Evolutionary conservation across 2,329 filamentous ascomycete species (phyloP), one percentile per base, ranked within the genome.

Genomic region (Fusarium nematophilum): DNA sequence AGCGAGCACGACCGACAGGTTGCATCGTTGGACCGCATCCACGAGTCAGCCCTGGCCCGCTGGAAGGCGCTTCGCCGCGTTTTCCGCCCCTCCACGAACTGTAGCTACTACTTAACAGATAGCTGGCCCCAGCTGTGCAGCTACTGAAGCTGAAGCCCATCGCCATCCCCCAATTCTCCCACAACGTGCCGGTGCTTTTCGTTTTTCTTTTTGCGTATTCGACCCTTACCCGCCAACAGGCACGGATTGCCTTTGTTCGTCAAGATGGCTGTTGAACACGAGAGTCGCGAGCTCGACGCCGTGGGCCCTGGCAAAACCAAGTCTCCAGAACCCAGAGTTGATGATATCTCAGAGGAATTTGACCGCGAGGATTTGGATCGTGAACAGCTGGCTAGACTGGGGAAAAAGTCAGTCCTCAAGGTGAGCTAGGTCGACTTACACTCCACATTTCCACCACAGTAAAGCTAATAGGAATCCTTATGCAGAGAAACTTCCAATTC

Each of bases 401-500:
- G 64, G 30, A 67, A 67, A 33, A 62, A 62, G 53, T 52, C 60
- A 3, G 62, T 66, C 15, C 62, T 67, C 40, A 67, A 62, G 62
- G 62, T 62, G 56, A 3, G 38, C 9, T 33, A 5, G 17, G 26
- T 18, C 11, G 17, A 30, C 14, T 15, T 3, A 13, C 27, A 36
- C 17, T 27, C 27, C n/a, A 2, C 27, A 9, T 17, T 13, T 3
- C 5, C 14, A 13, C 9, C 4, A 7, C 15, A 6, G 17, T 25
- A 8, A 11, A 23, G 9, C 55, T 56, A 15, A 5, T 15, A 11
- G 6, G 15, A 13, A 11, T 43, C 9, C 23, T 17, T 4, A 2
- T 7, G 2, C 6, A 69, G 65, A 48, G 67, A 25, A 70, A 67
- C 45, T 70, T 70, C 42, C 50, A 67, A 5, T 62, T 64, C 14